Conservation (phyloP, 2,329 filamentous ascomycete genomes). For the Xylariaceae sp. region DNA sequence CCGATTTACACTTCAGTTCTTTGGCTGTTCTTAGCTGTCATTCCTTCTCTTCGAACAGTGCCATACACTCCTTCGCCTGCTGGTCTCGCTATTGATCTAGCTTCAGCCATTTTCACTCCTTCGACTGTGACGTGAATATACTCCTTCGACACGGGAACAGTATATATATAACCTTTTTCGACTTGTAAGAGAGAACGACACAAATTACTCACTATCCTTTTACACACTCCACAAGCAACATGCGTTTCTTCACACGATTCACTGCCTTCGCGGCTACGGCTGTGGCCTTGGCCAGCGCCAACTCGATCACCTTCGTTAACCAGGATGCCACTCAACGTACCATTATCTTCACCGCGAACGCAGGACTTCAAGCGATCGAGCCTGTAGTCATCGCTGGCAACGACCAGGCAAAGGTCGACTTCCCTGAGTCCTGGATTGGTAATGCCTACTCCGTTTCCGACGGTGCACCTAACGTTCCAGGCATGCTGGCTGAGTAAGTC, state of each 20-base stretch:
- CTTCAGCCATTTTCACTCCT: slow-evolving; percentile 20
- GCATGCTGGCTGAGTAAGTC: slow-evolving; percentile 57
- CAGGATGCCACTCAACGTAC: slow-evolving; percentile 58
- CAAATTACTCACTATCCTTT: slow-evolving; percentile 23
- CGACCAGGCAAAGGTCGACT: slow-evolving; percentile 47
- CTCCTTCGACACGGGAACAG: slow-evolving; percentile 17
- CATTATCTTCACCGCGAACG: slow-evolving; percentile 56
- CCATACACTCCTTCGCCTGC: slow-evolving; percentile 40
- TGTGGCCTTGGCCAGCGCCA: slow-evolving; percentile 43
- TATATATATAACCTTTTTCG: slow-evolving; percentile 10
- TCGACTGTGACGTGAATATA: slow-evolving; percentile 9
- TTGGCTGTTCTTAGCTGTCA: slow-evolving; percentile 34
- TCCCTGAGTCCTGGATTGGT: slow-evolving; percentile 54
- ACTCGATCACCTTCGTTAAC: slow-evolving; percentile 63
- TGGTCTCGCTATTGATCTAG: slow-evolving; percentile 32
- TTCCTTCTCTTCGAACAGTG: slow-evolving; percentile 35
- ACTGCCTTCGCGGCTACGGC: slow-evolving; percentile 20
- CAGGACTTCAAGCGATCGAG: slow-evolving; percentile 44
- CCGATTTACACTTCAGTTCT: slow-evolving; percentile 32
- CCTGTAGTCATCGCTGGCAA: slow-evolving; percentile 48
- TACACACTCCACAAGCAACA: slow-evolving; percentile 51
- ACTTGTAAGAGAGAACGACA: slow-evolving; percentile 17
- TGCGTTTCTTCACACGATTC: slow-evolving; percentile 53
- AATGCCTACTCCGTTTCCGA: slow-evolving; percentile 58
- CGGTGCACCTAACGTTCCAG: slow-evolving; percentile 49